Evolutionary conservation across 192 early-diverging fungal genomes (phyloP).

Genomic region (Coemansia pectinata): DNA sequence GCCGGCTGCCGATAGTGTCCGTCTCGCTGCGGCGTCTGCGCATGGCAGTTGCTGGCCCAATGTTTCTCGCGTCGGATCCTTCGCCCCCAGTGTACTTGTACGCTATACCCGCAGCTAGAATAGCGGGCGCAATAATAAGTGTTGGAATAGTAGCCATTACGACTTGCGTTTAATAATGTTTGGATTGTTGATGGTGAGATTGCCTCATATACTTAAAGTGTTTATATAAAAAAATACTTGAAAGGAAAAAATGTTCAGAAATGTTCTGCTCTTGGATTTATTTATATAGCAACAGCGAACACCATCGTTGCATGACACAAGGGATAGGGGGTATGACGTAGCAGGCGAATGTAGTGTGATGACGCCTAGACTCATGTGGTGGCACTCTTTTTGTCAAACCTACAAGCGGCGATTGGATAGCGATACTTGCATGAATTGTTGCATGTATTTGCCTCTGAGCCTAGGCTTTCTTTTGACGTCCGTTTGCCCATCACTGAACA

Average conservation of each 20-base stretch:
- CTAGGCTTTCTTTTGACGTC: no score
- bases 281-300: neutral
- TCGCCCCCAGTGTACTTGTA: slow-evolving; percentile 21
- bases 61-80: neutral
- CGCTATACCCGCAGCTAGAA: slow-evolving; percentile 38
- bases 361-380: neutral
- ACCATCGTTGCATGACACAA: neutral
- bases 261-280: neutral
- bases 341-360: neutral
- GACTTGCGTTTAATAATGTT: neutral
- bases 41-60: neutral
- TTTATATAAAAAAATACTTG: neutral
- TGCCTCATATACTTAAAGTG: neutral
- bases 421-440: no score
- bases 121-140: slow-evolving; percentile 38
- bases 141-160: slow-evolving; percentile 39
- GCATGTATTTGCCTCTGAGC: no score
- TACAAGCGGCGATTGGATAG: no score
- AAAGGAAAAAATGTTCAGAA: neutral
- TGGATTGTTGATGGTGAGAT: neutral
- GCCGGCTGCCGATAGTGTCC: neutral
- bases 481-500: no score
- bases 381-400: no score
- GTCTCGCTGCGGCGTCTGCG: neutral
- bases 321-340: neutral